Conservation (phyloP, 2,329 filamentous ascomycete species). For the Neonectria ditissima region DNA sequence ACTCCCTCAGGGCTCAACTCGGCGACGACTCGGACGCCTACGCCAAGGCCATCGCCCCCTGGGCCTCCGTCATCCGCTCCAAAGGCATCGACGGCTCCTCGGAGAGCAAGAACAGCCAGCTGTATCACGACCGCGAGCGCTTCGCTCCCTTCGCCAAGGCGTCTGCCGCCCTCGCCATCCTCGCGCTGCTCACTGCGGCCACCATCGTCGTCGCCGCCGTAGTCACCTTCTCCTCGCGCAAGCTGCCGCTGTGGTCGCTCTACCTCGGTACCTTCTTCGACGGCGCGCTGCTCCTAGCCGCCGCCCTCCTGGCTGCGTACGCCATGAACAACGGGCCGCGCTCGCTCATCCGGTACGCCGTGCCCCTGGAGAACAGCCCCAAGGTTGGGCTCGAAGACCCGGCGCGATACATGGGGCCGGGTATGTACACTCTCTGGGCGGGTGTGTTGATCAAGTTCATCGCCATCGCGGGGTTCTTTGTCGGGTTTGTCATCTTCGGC, state of each 20-base stretch:
- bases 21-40: conserved; percentile 9
- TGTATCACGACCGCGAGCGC: conserved; percentile 12
- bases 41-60: conserved; percentile 21
- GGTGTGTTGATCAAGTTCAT: conserved; percentile 35
- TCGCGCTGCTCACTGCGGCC: conserved; percentile 28
- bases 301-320: conserved; percentile 23
- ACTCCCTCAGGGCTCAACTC: conserved; percentile 27
- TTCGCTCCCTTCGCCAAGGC: conserved; percentile 30
- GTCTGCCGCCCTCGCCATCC: conserved; percentile 30
- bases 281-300: conserved; percentile 22
- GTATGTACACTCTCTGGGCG: conserved; percentile 30
- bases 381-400: conserved; percentile 4
- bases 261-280: conserved; percentile 30
- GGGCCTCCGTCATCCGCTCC: conserved; percentile 21
- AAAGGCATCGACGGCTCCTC: conserved; percentile 31
- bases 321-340: conserved; percentile 30
- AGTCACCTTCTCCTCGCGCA: conserved; percentile 17
- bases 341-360: conserved; percentile 17
- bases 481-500: conserved; percentile 29
- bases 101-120: not conserved
- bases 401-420: conserved; percentile 22
- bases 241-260: conserved; percentile 24
- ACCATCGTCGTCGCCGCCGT: conserved; percentile 17
- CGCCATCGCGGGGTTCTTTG: conserved; percentile 30
- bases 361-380: not conserved